Conservation (phyloP, 2,329 filamentous ascomycete species). For the Hypocreales sp. region DNA sequence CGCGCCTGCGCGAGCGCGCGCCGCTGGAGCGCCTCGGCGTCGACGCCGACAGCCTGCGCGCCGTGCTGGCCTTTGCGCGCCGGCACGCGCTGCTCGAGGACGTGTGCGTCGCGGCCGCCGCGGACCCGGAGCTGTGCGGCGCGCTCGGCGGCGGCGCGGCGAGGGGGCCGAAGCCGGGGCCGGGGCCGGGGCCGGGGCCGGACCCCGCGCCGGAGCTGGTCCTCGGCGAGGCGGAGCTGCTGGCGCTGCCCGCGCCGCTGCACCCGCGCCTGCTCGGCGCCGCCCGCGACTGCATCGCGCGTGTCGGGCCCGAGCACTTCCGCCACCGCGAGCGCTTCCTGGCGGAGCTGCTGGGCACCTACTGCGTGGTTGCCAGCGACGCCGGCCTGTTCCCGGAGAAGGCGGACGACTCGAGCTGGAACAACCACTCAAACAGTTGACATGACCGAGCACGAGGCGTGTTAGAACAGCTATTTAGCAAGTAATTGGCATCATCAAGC, state of each 20-base stretch:
- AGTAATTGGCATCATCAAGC: too few species aligned
- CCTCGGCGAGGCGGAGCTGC: constrained; percentile 3
- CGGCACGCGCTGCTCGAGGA: constrained; percentile 6
- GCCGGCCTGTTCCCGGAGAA: neutral
- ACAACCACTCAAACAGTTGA: too few species aligned
- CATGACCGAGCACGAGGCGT: too few species aligned
- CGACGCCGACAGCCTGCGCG: constrained; percentile 3
- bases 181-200: too few species aligned
- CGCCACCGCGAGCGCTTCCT: constrained; percentile 8
- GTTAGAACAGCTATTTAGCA: too few species aligned
- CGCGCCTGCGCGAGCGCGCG: constrained; percentile 1
- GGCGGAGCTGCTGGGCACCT: constrained; percentile 9
- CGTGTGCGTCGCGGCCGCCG: constrained; percentile 3
- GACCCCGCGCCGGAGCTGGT: constrained; percentile 2
- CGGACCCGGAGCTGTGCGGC: constrained; percentile 1
- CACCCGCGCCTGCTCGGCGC: constrained; percentile 5
- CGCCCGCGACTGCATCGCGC: constrained; percentile 4
- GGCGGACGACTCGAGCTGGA: neutral
- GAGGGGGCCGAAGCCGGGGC: too few species aligned
- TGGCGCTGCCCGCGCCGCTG: constrained; percentile 4
- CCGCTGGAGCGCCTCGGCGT: constrained; percentile 4
- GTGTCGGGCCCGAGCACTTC: constrained; percentile 6
- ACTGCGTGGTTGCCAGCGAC: too few species aligned
- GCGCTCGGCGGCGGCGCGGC: constrained; percentile 2
- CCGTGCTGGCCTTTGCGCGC: constrained; percentile 5